These are phyloP conservation scores for Penicillium desertorum DNA, from an alignment of 495 filamentous ascomycete genomes.

Conservation along the genomic window DNA sequence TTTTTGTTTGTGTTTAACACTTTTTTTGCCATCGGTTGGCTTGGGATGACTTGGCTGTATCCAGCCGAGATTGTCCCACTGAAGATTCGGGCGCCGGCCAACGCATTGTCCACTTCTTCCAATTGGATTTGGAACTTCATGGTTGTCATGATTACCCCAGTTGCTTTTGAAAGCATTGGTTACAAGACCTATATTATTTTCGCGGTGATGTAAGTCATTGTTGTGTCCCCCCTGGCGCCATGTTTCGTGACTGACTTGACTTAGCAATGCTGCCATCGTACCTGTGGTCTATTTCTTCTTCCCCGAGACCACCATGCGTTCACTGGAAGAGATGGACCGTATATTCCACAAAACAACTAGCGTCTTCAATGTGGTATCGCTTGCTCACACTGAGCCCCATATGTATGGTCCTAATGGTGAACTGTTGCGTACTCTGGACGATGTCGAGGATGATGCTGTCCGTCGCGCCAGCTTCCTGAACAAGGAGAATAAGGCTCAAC, in stretches of 20 bases:
- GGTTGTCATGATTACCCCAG: slow-evolving; percentile 65
- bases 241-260: slow-evolving; percentile 15
- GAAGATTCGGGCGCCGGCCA: slow-evolving; percentile 65
- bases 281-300: slow-evolving; percentile 73
- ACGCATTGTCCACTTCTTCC: slow-evolving; percentile 61
- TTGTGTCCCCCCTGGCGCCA: background rate
- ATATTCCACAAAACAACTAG: slow-evolving; percentile 66
- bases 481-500: slow-evolving; percentile 16
- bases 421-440: slow-evolving; percentile 44
- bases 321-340: slow-evolving; percentile 73
- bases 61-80: slow-evolving; percentile 66
- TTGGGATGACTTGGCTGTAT: slow-evolving; percentile 74
- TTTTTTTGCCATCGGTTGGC: slow-evolving; percentile 76
- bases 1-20: slow-evolving; percentile 76
- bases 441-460: slow-evolving; percentile 40
- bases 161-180: slow-evolving; percentile 59
- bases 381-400: slow-evolving; percentile 59
- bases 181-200: slow-evolving; percentile 71
- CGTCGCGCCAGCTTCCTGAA: slow-evolving; percentile 34
- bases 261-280: slow-evolving; percentile 66
- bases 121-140: slow-evolving; percentile 65
- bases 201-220: slow-evolving; percentile 51
- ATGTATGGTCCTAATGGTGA: slow-evolving; percentile 73
- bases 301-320: slow-evolving; percentile 71
- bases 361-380: slow-evolving; percentile 57